Base-by-base conservation (phyloP, 768 basidiomycete species). In the Hirschioporus abietinus region DNA sequence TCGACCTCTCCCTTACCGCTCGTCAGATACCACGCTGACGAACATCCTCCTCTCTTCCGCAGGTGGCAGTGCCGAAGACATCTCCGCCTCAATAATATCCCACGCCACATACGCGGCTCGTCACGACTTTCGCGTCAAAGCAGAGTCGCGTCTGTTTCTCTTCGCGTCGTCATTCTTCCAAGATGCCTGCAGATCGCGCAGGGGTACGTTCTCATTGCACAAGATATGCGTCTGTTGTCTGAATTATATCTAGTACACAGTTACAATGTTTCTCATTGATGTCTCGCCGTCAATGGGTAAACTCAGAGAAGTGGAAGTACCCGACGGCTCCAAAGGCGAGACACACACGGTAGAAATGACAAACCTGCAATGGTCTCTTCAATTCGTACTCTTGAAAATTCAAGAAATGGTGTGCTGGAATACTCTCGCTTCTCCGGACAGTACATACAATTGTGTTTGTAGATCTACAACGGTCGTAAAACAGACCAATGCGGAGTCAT, bases 401-500 rank as follows among this genome's bases (percentile, higher is more conserved):
- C 93, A 96, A 74, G 92, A 96, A 68, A 95, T 96, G 90, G 93
- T 92, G 65, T 10, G 75, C 72, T 18, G 27, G 24, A 35, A 25
- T 18, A 17, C 9, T 42, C 34, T 25, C 35, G 24, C 34, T 10
- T 17, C 25, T 67, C 34, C 42, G 1, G 23, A 35, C n/a, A n/a
- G 25, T 63, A 23, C 59, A 6, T 18, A 52, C 24, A 20, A 25
- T 34, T 52, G 15, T 9, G 23, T 35, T 25, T 23, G 1, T 66
- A 99, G 96, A 95, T 98, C 70, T 95, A 88, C 73, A 87, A 91
- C 70, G 92, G 90, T 17, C 83, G 96, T 58, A 97, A 96, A 80
- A 98, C 96, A 10, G 96, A 96, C 73, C 88, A 93, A 73, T 93
- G 94, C 74, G 93, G 94, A n/a, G 86, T 98, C 30, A 83, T 97